phyloP scores from a whole-genome alignment of 2,329 filamentous ascomycete genomes.

The Peltaster fructicola region DNA sequence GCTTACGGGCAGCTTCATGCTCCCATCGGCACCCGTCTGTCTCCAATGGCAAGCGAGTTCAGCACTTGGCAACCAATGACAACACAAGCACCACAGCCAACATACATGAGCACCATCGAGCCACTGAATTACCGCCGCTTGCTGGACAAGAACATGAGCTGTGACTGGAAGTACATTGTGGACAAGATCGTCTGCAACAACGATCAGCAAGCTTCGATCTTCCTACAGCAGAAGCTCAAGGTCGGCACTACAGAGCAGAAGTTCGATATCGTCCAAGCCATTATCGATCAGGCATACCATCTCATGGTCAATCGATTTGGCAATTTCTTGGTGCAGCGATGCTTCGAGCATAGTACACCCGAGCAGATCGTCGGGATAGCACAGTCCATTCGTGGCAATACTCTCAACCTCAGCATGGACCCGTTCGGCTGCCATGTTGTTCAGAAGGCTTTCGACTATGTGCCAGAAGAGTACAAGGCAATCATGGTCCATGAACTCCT shows the following conservation, averaged over 20 bases:
- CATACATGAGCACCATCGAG: slow-evolving; percentile 68
- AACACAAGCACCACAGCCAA: slow-evolving; percentile 13
- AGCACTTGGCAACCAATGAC: slow-evolving; percentile 23
- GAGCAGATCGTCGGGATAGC: slow-evolving; percentile 93
- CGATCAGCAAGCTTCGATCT: slow-evolving; percentile 97
- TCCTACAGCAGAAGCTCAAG: slow-evolving; percentile 97
- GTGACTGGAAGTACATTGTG: slow-evolving; percentile 98
- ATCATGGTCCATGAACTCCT: slow-evolving; percentile 98
- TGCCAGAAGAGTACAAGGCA: slow-evolving; percentile 93
- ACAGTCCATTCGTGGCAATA: slow-evolving; percentile 83
- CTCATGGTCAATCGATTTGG: slow-evolving; percentile 98
- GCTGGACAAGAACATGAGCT: slow-evolving; percentile 87
- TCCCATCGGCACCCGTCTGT: slow-evolving; percentile 24
- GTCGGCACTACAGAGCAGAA: slow-evolving; percentile 90
- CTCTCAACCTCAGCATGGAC: slow-evolving; percentile 90
- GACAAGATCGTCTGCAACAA: slow-evolving; percentile 99
- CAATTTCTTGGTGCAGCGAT: slow-evolving; percentile 95
- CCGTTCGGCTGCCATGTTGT: slow-evolving; percentile 96
- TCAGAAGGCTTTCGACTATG: slow-evolving; percentile 95
- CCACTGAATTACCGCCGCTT: slow-evolving; percentile 92
- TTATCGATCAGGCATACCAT: slow-evolving; percentile 84
- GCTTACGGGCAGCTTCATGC: slow-evolving; percentile 7
- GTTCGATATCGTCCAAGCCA: slow-evolving; percentile 90
- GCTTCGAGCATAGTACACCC: slow-evolving; percentile 92
- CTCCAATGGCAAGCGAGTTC: slow-evolving; percentile 30